Percentiles rank a stretch among this genome's conserved stretches.
phyloP scores from a whole-genome alignment of 768 basidiomycete genomes.

The Russula sp. region DNA sequence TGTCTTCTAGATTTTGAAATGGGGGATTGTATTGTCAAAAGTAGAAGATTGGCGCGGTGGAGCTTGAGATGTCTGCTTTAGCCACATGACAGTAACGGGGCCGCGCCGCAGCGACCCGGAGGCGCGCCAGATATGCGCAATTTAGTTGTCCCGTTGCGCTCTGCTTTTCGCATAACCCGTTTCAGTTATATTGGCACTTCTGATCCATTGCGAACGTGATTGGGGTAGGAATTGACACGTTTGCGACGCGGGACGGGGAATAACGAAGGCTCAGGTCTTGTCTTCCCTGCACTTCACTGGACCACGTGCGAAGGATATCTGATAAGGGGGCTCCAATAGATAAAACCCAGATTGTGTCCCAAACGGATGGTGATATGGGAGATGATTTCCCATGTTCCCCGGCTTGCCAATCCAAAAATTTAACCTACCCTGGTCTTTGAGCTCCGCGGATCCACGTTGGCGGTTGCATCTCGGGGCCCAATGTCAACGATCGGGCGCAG shows the following conservation, averaged over 20 bases:
- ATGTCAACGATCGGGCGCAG: too few relatives aligned
- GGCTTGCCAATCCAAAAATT: too few relatives aligned
- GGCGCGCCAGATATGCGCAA: too few relatives aligned
- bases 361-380: too few relatives aligned
- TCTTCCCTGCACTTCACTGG: background rate
- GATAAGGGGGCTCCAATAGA: too few relatives aligned
- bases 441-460: too few relatives aligned
- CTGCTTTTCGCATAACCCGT: background rate
- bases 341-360: too few relatives aligned
- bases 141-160: background rate
- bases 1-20: background rate
- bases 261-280: background rate
- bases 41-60: background rate
- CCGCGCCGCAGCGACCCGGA: too few relatives aligned
- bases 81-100: too few relatives aligned
- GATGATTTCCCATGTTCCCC: too few relatives aligned
- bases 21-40: background rate
- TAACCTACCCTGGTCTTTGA: too few relatives aligned
- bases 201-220: background rate
- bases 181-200: background rate
- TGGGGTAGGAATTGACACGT: background rate
- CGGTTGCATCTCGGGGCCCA: too few relatives aligned
- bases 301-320: background rate
- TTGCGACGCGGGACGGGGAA: background rate
- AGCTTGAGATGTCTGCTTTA: background rate